Evolutionary conservation across 176 grass and related monocot species (phyloP), one percentile per base, ranked within the genome.

Genomic region (Ananas comosus): DNA sequence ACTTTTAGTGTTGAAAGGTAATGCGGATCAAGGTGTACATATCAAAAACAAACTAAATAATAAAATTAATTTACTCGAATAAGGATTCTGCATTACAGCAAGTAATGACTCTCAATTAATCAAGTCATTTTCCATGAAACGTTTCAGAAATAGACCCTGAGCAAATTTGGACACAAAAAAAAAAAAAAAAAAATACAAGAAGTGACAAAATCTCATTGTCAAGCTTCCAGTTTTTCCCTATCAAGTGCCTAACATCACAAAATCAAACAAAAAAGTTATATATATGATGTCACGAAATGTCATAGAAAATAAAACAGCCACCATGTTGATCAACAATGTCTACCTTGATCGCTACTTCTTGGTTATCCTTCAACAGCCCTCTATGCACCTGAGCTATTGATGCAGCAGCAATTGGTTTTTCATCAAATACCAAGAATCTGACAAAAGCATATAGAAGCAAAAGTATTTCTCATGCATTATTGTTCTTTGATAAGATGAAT

Each of bases 311-410:
- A 53, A 18, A 17, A 18, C 18, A 11, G 64, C 22, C 18, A 48
- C 22, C 21, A 65, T 65, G 57, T n/a, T 67, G 28, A 64, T 57
- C 73, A 74, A 67, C 29, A 80, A 77, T 76, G 24, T 80, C 74
- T 50, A 96, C 88, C 88, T 96, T 96, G 49, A 96, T 83, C 78
- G 92, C 88, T 68, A 96, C 88, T 81, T 89, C 88, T 82, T 87
- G 76, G 22, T 83, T 89, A 81, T 84, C 72, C 70, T 79, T 85
- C 83, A 96, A 79, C 33, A 85, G 73, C 29, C 86, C 88, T 74
- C 69, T 73, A 78, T 96, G 92, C 53, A 96, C 92, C 79, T 96
- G 92, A 85, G 92, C 88, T 89, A 96, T 90, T 87, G 92, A 96
- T 85, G 92, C 88, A 83, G 88, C 92, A 87, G 92, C 88, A 82